A percentile compares a stretch with the other conserved stretches of the same genome.
These are phyloP conservation scores for Coemansia sp. DNA, from an alignment of 192 early-diverging fungal genomes.

Conservation along the genomic window DNA sequence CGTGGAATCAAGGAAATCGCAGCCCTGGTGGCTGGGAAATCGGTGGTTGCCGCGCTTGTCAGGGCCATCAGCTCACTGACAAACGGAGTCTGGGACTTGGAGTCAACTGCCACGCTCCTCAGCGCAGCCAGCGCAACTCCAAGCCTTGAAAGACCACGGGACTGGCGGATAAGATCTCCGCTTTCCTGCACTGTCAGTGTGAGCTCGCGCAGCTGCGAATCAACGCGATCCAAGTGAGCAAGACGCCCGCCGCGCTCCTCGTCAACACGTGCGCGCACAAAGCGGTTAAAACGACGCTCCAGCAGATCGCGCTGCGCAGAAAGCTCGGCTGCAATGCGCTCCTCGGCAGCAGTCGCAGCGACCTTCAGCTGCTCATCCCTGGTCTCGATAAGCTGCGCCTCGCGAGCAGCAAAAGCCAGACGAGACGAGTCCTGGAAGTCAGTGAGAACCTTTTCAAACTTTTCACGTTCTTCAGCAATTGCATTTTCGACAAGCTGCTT, in stretches of 20 bases:
- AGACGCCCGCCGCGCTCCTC: slow-evolving; percentile 88
- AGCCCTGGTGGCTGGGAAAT: slow-evolving; percentile 55
- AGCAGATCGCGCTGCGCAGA: slow-evolving; percentile 66
- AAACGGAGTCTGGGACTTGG: slow-evolving; percentile 61
- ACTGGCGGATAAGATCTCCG: slow-evolving; percentile 66
- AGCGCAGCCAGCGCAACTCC: slow-evolving; percentile 69
- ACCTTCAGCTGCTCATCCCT: slow-evolving; percentile 54
- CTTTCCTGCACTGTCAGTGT: slow-evolving; percentile 67
- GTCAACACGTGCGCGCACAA: slow-evolving; percentile 81
- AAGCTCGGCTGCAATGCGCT: slow-evolving; percentile 65
- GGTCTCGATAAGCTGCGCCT: slow-evolving; percentile 56
- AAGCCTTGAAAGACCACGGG: slow-evolving; percentile 60
- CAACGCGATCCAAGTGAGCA: slow-evolving; percentile 80
- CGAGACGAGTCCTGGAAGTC: slow-evolving; percentile 53
- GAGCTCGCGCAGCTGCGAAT: slow-evolving; percentile 73
- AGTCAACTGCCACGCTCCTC: slow-evolving; percentile 54
- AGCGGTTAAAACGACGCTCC: slow-evolving; percentile 75
- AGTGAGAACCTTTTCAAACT: slow-evolving; percentile 56
- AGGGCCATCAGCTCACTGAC: slow-evolving; percentile 67
- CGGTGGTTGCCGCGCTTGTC: slow-evolving; percentile 57
- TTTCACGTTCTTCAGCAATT: slow-evolving; percentile 61
- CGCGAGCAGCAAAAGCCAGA: slow-evolving; percentile 51
- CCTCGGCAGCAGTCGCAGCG: slow-evolving; percentile 46
- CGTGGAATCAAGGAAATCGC: slow-evolving; percentile 67
- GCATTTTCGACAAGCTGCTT: slow-evolving; percentile 57